Evolutionary conservation across 768 basidiomycete genomes (phyloP).

Genomic region (Scleroderma citrinum): DNA sequence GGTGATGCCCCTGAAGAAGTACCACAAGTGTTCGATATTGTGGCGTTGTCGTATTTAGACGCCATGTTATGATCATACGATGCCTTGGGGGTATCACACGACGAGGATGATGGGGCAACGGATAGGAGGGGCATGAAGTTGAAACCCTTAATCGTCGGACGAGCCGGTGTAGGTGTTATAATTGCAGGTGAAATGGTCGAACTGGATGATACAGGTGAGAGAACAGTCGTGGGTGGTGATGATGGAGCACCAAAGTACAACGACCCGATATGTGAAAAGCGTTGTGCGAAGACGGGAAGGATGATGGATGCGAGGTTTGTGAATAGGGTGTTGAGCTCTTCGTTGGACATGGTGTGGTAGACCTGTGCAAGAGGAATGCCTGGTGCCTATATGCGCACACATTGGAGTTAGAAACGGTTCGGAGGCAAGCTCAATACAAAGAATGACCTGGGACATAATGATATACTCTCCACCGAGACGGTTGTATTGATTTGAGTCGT

Average conservation of each 20-base stretch:
- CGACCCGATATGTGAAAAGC: conserved; percentile 73
- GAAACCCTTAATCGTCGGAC: conserved; percentile 15
- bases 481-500: conserved; percentile 81
- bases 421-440: conserved; percentile 9
- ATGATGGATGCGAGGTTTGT: conserved; percentile 63
- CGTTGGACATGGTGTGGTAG: conserved; percentile 65
- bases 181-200: not conserved
- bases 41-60: not conserved
- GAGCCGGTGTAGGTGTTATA: conserved; percentile 23
- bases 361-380: conserved; percentile 68
- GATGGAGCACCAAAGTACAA: conserved; percentile 41
- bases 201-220: conserved; percentile 19
- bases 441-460: conserved; percentile 71
- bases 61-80: no score
- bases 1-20: not conserved
- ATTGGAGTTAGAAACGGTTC: not conserved
- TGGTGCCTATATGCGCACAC: conserved; percentile 45
- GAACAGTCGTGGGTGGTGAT: conserved; percentile 1
- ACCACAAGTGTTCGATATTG: not conserved
- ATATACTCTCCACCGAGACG: conserved; percentile 82
- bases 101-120: conserved; percentile 5
- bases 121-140: conserved; percentile 14
- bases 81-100: not conserved
- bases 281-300: conserved; percentile 69
- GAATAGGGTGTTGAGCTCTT: conserved; percentile 56